These are phyloP conservation scores for Cicer bijugum DNA, from an alignment of 306 rosid species.

Conservation along the genomic window DNA sequence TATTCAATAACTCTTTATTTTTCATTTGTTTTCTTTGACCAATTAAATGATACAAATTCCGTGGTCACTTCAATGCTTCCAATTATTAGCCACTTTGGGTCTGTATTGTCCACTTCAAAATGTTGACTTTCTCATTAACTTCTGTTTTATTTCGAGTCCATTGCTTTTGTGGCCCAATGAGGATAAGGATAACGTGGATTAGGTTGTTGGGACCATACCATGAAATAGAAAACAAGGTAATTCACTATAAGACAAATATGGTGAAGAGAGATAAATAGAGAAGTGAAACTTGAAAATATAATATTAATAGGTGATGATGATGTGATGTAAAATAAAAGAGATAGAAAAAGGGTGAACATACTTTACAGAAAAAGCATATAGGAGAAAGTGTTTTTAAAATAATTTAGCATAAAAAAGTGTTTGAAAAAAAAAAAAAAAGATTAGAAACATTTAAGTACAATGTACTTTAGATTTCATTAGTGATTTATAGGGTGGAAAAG, in stretches of 20 bases:
- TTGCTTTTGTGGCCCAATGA: constrained; percentile 10
- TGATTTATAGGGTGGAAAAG: no score
- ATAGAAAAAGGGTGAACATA: neutral
- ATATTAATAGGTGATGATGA: neutral
- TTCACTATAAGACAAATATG: neutral
- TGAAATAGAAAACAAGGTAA: neutral
- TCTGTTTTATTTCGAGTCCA: constrained; percentile 21
- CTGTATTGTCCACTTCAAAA: constrained; percentile 30
- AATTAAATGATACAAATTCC: constrained; percentile 1
- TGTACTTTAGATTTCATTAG: no score
- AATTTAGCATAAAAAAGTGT: no score
- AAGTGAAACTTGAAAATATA: neutral
- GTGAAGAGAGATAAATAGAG: neutral
- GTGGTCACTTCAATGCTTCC: constrained; percentile 23
- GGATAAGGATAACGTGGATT: constrained; percentile 42
- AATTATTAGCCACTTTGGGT: constrained; percentile 29
- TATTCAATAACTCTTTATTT: constrained; percentile 12
- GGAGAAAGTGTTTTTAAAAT: no score
- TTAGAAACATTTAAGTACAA: no score
- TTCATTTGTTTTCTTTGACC: constrained; percentile 13
- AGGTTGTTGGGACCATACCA: constrained; percentile 30
- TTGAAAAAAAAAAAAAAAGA: no score
- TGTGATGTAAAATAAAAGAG: neutral
- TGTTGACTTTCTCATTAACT: constrained; percentile 31
- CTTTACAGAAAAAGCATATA: no score